A percentile compares a stretch with the other conserved stretches of the same genome.
phyloP scores from a whole-genome alignment of 2,329 filamentous ascomycete species.

The Phaeosphaeria sp. region DNA sequence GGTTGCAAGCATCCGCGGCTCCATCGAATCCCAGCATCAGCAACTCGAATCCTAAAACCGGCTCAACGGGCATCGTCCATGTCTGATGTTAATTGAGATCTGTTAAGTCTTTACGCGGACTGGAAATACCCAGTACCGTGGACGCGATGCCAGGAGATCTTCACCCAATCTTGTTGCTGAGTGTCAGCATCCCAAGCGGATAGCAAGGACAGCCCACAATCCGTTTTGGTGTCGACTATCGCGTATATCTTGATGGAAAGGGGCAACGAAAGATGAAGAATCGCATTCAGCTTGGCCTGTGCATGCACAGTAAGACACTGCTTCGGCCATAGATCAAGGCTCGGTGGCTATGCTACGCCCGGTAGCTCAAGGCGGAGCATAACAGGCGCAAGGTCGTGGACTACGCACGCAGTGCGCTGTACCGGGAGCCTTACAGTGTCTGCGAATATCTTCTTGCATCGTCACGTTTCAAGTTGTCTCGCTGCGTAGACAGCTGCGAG shows the following conservation, averaged over 20 bases:
- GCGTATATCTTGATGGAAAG: not conserved
- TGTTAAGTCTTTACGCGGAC: constrained; percentile 9
- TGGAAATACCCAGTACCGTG: not conserved
- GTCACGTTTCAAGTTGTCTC: constrained; percentile 2
- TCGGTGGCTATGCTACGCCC: constrained; percentile 20
- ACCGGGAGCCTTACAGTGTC: constrained; percentile 1
- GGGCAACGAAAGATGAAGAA: not conserved
- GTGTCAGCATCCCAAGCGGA: not conserved
- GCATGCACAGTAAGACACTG: constrained; percentile 10
- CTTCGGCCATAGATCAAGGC: constrained; percentile 5
- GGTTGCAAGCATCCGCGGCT: constrained; percentile 18
- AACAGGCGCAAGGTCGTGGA: constrained; percentile 8
- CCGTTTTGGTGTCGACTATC: not conserved
- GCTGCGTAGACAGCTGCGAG: not conserved
- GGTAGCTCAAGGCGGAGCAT: constrained; percentile 9
- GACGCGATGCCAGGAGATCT: not conserved
- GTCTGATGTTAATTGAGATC: not conserved
- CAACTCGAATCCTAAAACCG: constrained; percentile 18
- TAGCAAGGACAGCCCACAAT: not conserved
- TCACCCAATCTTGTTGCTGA: not conserved
- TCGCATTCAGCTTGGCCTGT: not conserved
- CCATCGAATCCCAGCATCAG: constrained; percentile 30
- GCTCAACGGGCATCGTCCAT: constrained; percentile 9
- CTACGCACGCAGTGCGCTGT: constrained; percentile 2
- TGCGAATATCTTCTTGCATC: constrained; percentile 4